Base-by-base conservation (phyloP, 106 monocot species). In the Vanilla planifolia region DNA sequence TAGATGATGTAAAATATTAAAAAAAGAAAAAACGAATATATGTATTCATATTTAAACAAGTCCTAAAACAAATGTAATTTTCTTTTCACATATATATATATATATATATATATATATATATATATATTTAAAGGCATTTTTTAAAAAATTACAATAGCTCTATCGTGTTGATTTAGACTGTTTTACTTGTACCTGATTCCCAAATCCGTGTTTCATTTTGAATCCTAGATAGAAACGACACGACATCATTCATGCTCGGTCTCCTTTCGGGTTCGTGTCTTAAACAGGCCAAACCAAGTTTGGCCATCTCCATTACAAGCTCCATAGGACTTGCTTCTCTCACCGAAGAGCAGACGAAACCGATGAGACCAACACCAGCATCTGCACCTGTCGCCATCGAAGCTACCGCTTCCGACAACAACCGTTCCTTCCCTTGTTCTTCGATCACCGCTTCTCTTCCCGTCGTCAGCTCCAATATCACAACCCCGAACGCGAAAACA, bases 401-500 rank as follows among this genome's bases (percentile, higher is more conserved):
- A 35, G 32, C 32, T 14, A 62, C 28, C 3, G 33, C 41, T 41
- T 45, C 27, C 4, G 51, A 67, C 45, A 75, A 47, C n/a, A 65
- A 26, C 32, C 8, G 25, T n/a, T 65, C 66, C 30, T 43, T 63
- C 26, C 64, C 71, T 34, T 64, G 39, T 9, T 45, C 25, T 44
- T 45, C n/a, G 8, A 45, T 23, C 15, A 66, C n/a, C 14, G 37
- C 29, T 15, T 66, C 39, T 32, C 51, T 58, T 25, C 73, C 73
- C 0, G 73, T 59, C 28, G 66, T 66, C 15, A 73, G 28, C 58
- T 73, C 73, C 20, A 57, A 43, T 11, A 71, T 16, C 23, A 71
- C 71, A 43, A 71, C 71, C 42, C 71, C 71, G 57, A 63, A 71
- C 26, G 73, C 73, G 60, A 41, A 73, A n/a, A 73, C 73, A 60